Percentiles rank a stretch among this genome's conserved stretches.
These are phyloP conservation scores for Fusarium hainanense DNA, from an alignment of 2,329 filamentous ascomycete genomes.

Conservation along the genomic window DNA sequence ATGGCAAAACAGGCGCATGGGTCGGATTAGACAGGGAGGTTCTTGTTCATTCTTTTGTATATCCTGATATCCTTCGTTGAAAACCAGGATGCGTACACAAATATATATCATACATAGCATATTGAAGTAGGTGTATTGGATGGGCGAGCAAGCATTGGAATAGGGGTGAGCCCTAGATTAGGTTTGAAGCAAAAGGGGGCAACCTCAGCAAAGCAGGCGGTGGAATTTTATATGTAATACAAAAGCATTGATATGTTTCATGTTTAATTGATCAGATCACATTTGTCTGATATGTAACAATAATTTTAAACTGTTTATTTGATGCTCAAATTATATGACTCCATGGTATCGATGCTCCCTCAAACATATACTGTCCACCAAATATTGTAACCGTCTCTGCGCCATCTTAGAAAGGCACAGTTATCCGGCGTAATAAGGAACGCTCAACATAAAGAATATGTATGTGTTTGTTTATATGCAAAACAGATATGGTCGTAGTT, in stretches of 20 bases:
- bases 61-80: slow-evolving; percentile 4
- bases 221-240: slow-evolving; percentile 38
- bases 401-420: background rate
- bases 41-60: slow-evolving; percentile 32
- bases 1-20: slow-evolving; percentile 34
- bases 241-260: slow-evolving; percentile 33
- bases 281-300: no score
- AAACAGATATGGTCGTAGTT: background rate
- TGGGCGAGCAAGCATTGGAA: slow-evolving; percentile 9
- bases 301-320: slow-evolving; percentile 22
- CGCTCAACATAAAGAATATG: slow-evolving; percentile 32
- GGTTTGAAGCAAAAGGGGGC: slow-evolving; percentile 24
- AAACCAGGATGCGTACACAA: slow-evolving; percentile 5
- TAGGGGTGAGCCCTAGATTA: slow-evolving; percentile 13
- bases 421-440: slow-evolving; percentile 28
- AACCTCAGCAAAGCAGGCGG: slow-evolving; percentile 9
- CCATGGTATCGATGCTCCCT: slow-evolving; percentile 31
- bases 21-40: slow-evolving; percentile 17
- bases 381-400: slow-evolving; percentile 6
- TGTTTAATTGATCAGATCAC: background rate
- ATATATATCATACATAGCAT: slow-evolving; percentile 17
- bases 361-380: background rate
- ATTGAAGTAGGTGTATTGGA: slow-evolving; percentile 2
- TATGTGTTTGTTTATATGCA: slow-evolving; percentile 3
- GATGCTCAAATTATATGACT: slow-evolving; percentile 19